Evolutionary conservation across 2,329 filamentous ascomycete genomes (phyloP), one percentile per base, ranked within the genome.

Genomic region (Lizonia empirigonia): DNA sequence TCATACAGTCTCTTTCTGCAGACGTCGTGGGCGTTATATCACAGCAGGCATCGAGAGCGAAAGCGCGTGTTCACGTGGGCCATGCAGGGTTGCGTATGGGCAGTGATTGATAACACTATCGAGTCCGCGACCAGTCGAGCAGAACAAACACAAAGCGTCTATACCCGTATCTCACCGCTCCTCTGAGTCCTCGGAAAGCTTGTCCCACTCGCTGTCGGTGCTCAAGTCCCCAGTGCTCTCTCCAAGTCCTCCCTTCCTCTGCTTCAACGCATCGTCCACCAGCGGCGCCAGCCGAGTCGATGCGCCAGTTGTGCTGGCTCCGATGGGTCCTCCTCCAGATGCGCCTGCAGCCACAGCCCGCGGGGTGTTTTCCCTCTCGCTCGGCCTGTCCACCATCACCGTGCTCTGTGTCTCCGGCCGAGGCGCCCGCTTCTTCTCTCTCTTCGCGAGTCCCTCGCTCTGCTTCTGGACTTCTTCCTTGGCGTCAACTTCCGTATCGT

Each of bases 181-280:
- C 20, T 58, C 69, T n/a, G 69, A 70, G 38, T 68, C 72, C 53
- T 76, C 78, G 72, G 89, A 88, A 18, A 97, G 88, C 79, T 94
- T 95, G 78, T 97, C 93, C 93, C 93, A 97, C 76, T 97, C 93
- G 68, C 93, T 93, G 76, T 97, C 93, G 4, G 92, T 97, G 74
- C 91, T 93, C 55, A 80, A 67, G 58, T 84, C 81, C 9, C 80
- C 81, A 8, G 68, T 79, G 44, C 80, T 79, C 48, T 79, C 79
- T 9, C 76, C 72, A 48, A 75, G 63, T 56, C 58, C 50, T 7
- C 70, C 77, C 63, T 66, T 72, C 51, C 77, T 73, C 68, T 78
- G 78, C 68, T 75, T 76, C 55, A 78, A 24, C 36, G 74, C 74
- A 24, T 72, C 70, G 27, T 73, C 65, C 20, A 59, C 62, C 15